These are phyloP conservation scores for Lepidium aucheri DNA, from an alignment of 345 rosid genomes.

Conservation along the genomic window DNA sequence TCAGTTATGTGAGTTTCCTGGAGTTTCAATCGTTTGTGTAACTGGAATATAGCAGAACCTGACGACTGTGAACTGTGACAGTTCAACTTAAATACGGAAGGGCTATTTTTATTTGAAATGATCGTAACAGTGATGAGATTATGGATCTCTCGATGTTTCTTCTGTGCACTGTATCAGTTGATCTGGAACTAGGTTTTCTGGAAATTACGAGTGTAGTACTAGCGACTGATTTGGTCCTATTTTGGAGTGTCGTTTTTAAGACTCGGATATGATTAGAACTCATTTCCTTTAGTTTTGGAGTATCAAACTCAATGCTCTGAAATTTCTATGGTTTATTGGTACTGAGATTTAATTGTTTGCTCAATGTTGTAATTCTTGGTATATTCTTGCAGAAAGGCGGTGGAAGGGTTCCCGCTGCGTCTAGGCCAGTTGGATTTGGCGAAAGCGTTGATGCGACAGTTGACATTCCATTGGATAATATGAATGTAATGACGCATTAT, in stretches of 20 bases:
- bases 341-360: not conserved
- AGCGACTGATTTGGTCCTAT: not conserved
- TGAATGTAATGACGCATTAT: slow-evolving; percentile 46
- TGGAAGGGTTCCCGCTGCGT: slow-evolving; percentile 52
- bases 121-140: not conserved
- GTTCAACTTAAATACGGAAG: not conserved
- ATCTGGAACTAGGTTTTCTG: slow-evolving; percentile 3
- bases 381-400: slow-evolving; percentile 53
- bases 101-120: not conserved
- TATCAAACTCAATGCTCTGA: not conserved
- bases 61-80: not conserved
- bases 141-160: slow-evolving; percentile 3
- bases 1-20: not conserved
- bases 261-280: not conserved
- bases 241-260: not conserved
- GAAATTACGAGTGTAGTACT: not conserved
- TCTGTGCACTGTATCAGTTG: not conserved
- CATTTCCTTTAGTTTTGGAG: not conserved
- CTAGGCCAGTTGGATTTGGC: slow-evolving; percentile 56
- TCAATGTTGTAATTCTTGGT: not conserved
- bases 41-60: not conserved
- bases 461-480: slow-evolving; percentile 76
- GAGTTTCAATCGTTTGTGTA: not conserved
- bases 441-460: slow-evolving; percentile 72
- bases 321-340: not conserved